Base-by-base conservation (phyloP, 495 filamentous ascomycete genomes). In the Aspergillus incahuasiensis region DNA sequence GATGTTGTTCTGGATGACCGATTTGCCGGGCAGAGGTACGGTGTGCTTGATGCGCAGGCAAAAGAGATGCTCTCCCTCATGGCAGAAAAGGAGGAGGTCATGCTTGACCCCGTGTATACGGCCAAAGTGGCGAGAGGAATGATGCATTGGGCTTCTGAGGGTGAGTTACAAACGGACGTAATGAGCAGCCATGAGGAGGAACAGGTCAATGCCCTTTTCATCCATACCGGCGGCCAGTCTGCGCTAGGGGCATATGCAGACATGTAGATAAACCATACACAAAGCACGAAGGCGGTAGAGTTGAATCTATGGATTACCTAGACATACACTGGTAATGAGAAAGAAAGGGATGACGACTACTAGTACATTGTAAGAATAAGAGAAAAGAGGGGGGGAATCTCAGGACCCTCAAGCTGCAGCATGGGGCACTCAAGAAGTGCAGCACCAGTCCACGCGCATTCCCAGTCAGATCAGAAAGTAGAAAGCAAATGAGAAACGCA, bases 161-260 rank as follows among this genome's bases (percentile, higher is more conserved):
- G 65, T 5, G 63, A 68, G 35, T 35, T 72, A n/a, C 53, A 43
- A 9, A 51, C 9, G 30, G 45, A 48, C 22, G 7, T 22, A 22
- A 24, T 4, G 4, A 40, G 15, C 6, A 11, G 5, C 22, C 5
- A 40, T 50, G 35, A 65, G 22, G n/a, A 55, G 54, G 48, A 60
- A 16, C 35, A 60, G 20, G 60, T 70, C 1, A 74, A 75, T 66
- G 67, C 62, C 19, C 53, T 75, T 22, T 74, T 75, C 38, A 70
- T 75, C 39, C 72, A 75, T 57, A 75, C 72, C 0, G 72, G 72
- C 7, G 72, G 72, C n/a, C 72, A 74, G 55, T 60, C 69, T 45
- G 67, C 69, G 0, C 18, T 74, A 13, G 57, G 66, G 12, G 72
- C 72, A 24, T 74, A 75, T 52, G 64, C 60, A 3, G 65, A 71